Evolutionary conservation across 2,329 filamentous ascomycete genomes (phyloP).

Genomic region (Aspergillus terreus): DNA sequence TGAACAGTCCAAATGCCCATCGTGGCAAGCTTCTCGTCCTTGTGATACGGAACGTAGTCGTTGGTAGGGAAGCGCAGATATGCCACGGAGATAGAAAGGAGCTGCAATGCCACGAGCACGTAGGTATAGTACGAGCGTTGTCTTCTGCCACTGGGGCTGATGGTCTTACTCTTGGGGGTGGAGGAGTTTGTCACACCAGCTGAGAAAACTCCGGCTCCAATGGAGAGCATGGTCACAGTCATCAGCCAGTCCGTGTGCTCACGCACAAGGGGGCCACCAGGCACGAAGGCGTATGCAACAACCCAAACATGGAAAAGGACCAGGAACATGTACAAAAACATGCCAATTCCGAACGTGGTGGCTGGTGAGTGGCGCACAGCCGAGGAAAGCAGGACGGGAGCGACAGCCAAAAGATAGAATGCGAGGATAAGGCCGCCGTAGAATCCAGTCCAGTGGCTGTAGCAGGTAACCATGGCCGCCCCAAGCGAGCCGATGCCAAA

Average conservation of each 20-base stretch:
- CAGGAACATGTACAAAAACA: slow-evolving; percentile 87
- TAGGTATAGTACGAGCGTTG: slow-evolving; percentile 67
- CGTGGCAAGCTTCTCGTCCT: slow-evolving; percentile 80
- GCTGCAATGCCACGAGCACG: slow-evolving; percentile 69
- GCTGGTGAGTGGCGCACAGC: slow-evolving; percentile 75
- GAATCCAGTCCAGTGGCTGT: slow-evolving; percentile 82
- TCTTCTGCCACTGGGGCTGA: slow-evolving; percentile 41
- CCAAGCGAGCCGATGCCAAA: slow-evolving; percentile 76
- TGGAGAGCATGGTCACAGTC: slow-evolving; percentile 75
- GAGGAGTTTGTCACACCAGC: slow-evolving; percentile 52
- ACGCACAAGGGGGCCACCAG: slow-evolving; percentile 84
- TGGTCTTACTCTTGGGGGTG: slow-evolving; percentile 37
- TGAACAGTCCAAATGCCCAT: slow-evolving; percentile 99
- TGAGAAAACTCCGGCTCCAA: slow-evolving; percentile 82
- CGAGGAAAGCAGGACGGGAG: slow-evolving; percentile 69
- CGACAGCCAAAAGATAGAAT: slow-evolving; percentile 75
- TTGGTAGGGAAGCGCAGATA: slow-evolving; percentile 91
- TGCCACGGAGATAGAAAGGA: slow-evolving; percentile 74
- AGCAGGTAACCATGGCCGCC: slow-evolving; percentile 72
- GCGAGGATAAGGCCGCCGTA: slow-evolving; percentile 75
- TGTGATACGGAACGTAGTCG: slow-evolving; percentile 86
- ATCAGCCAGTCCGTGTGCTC: slow-evolving; percentile 97
- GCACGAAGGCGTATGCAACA: slow-evolving; percentile 96
- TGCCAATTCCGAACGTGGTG: slow-evolving; percentile 79
- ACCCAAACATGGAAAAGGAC: slow-evolving; percentile 99